Base-by-base conservation (phyloP, 2,329 filamentous ascomycete species). In the Dactylella cylindrospora region DNA sequence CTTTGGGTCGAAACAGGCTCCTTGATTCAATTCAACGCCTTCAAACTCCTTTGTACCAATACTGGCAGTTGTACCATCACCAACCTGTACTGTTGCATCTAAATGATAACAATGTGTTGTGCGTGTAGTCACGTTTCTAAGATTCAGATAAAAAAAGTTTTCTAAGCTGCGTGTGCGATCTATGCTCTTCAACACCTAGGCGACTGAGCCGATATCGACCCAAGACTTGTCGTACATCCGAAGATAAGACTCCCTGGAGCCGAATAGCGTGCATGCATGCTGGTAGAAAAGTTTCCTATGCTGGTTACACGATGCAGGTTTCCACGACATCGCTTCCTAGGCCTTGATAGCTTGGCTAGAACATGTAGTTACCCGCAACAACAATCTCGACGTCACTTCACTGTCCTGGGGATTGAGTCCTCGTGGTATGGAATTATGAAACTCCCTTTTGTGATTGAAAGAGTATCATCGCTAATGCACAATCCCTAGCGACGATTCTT, bases 401-500 rank as follows among this genome's bases (percentile, higher is more conserved):
- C 59, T 4, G 65, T 68, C 3, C 79, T 91, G 41, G 86, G 86
- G 46, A 90, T 93, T 70, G 88, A 93, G 72, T 86, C 85, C 7
- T 90, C 86, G 2, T 93, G 70, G 70, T 71, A 65, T 19, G 50
- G 23, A 26, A 29, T 36, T 15, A 12, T 10, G 7, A 4, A 20
- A 22, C 19, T 51, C 2, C 5, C 12, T 22, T 10, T 23, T 15
- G 20, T 32, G 25, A 20, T 8, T 29, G 5, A 12, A 1, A 13
- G 17, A 15, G 13, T 25, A 15, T 31, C 3, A 3, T 10, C 9
- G 20, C 45, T 52, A 28, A 50, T 12, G 4, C 25, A 43, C n/a
- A 2, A n/a, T 28, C 31, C 19, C 20, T 46, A 77, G 91, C 78
- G 91, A 97, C 74, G 91, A 97, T 75, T 95, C 90, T 0, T 90